Base-by-base conservation (phyloP, 192 early-diverging fungal genomes). In the Umbelopsis ramanniana region DNA sequence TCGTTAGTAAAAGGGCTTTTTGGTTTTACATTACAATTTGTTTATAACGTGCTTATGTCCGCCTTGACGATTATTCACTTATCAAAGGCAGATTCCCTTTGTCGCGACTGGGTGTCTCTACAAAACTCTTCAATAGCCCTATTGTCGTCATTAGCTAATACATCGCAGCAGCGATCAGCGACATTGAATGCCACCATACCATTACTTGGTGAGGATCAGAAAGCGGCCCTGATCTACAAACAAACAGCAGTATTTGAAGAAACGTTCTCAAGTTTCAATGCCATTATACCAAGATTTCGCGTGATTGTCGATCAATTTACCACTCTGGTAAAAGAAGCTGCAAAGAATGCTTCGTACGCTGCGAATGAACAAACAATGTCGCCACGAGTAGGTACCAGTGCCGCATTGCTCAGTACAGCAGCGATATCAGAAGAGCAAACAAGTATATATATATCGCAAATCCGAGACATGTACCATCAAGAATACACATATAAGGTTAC, bases 41-140 rank as follows among this genome's bases (percentile, higher is more conserved):
- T 40, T 40, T 60, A 33, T 37, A 29, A 29, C 29, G 29, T 17
- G 15, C 7, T 6, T 11, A 63, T 63, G 57, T 63, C 57, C 14
- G 35, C 33, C 8, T 26, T 63, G 57, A 37, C 57, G 26, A 35
- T n/a, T 17, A 63, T 63, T 19, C 57, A 63, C 14, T 17, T 63
- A 19, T 19, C 29, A 6, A 63, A 63, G 35, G 57, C 57, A 7
- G 57, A 63, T 33, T 63, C 57, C 23, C 57, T 63, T n/a, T 63
- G 57, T 8, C 26, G 26, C 17, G 57, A 63, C 57, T 63, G 57
- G 57, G 17, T 63, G 57, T 19, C 57, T 29, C 29, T 33, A 35
- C 57, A 63, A 4, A 63, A 63, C 19, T 37, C 57, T 7, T n/a
- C 12, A 7, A 63, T 19, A 37, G 57, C 57, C 19, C 17, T 63